Percentiles rank a stretch among this genome's conserved stretches.
phyloP scores from a whole-genome alignment of 805 yeast genomes.

The Candida orba region DNA sequence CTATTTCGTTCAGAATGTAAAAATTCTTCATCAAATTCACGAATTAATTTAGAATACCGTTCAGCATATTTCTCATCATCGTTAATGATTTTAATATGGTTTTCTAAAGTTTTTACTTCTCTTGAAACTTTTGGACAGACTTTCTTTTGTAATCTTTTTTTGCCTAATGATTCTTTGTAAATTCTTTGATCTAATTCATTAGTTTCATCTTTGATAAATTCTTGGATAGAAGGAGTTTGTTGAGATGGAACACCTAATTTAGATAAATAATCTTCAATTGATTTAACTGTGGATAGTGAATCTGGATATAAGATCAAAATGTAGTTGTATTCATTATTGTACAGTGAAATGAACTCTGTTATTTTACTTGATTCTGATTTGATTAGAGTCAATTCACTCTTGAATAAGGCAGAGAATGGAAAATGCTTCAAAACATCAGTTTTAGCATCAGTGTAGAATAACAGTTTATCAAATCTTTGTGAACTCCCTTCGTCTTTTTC shows the following conservation, averaged over 20 bases:
- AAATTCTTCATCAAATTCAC: constrained; percentile 18
- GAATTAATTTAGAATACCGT: constrained; percentile 10
- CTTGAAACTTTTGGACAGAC: constrained; percentile 16
- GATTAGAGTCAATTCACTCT: constrained; percentile 11
- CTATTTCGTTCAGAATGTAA: constrained; percentile 13
- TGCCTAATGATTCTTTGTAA: constrained; percentile 18
- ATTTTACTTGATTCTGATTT: constrained; percentile 8
- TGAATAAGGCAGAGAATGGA: constrained; percentile 19
- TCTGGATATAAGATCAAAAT: constrained; percentile 16
- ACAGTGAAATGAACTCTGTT: constrained; percentile 11
- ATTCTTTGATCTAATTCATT: constrained; percentile 18
- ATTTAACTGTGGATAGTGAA: neutral
- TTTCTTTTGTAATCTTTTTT: constrained; percentile 17
- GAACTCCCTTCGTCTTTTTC: constrained; percentile 20
- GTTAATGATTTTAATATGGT: constrained; percentile 15
- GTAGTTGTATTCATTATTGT: constrained; percentile 20
- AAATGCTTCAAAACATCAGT: constrained; percentile 11
- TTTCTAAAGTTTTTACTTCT: constrained; percentile 8
- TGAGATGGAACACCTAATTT: constrained; percentile 7
- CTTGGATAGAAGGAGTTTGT: constrained; percentile 3
- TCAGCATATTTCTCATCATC: constrained; percentile 14
- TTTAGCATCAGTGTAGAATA: constrained; percentile 5
- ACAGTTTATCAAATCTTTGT: constrained; percentile 14
- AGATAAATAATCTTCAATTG: constrained; percentile 6
- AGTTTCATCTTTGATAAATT: constrained; percentile 9